Base-by-base conservation (phyloP, 2,329 filamentous ascomycete species). In the Simplicillium sp. region DNA sequence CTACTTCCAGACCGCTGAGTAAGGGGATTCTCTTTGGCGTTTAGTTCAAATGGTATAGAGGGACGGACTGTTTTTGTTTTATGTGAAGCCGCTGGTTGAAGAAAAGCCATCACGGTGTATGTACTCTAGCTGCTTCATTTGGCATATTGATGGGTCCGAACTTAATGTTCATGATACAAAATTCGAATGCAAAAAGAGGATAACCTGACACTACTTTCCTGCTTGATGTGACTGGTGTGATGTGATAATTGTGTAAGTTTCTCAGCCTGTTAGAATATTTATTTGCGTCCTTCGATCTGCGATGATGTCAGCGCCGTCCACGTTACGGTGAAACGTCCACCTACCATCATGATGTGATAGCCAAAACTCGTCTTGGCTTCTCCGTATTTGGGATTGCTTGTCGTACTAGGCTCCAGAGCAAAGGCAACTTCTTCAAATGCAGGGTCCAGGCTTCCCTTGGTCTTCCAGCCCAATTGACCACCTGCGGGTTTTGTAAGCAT, bases 1-100 rank as follows among this genome's bases (percentile, higher is more conserved):
- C 84, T 98, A 98, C 86, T 97, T 98, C 89, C 86, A 95, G 78
- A 95, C 88, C 67, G 77, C 81, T 69, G 77, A 81, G 67, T 82
- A 81, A 72, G 49, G 38, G 16, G 40, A 35, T 34, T 37, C 36
- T 42, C 29, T 35, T 34, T 47, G 53, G 57, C 49, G 55, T 58
- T 61, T 49, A 56, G 56, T 52, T 52, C 55, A 58, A n/a, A 57
- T 52, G 52, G 55, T 54, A 61, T 65, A 65, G 65, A 67, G 56
- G 52, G 54, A 54, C 55, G 54, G 58, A 47, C 48, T 58, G n/a
- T 25, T 25, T 25, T 25, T 53, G 47, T 33, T 52, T 52, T 51
- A 47, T 50, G 44, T 47, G 49, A 53, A 56, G 48, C 55, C 53
- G 54, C 56, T 55, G 50, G 54, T 25, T 9, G 20, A 25, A 25